A percentile compares a stretch with the other conserved stretches of the same genome.
These are phyloP conservation scores for Penicillium sumatraense DNA, from an alignment of 2,329 filamentous ascomycete genomes.

Conservation along the genomic window DNA sequence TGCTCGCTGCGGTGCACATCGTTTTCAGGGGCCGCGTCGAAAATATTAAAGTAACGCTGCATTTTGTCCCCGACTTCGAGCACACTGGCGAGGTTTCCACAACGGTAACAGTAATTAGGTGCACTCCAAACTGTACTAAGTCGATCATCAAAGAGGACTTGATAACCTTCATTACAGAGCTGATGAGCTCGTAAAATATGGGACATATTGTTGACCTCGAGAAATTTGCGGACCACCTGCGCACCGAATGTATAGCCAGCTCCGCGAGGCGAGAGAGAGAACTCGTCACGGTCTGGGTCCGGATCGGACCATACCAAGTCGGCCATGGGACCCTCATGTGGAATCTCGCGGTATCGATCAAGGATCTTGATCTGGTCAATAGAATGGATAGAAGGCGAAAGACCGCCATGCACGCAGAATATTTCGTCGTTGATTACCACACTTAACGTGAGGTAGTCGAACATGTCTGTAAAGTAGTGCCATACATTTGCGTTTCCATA, in stretches of 20 bases:
- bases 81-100: conserved; percentile 96
- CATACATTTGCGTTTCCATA: conserved; percentile 98
- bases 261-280: conserved; percentile 88
- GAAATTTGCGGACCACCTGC: conserved; percentile 97
- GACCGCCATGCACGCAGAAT: conserved; percentile 95
- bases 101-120: conserved; percentile 93
- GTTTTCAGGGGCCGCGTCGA: conserved; percentile 92
- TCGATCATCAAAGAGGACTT: conserved; percentile 92
- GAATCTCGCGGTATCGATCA: conserved; percentile 97
- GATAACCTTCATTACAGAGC: conserved; percentile 96
- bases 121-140: conserved; percentile 98
- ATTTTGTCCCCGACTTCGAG: conserved; percentile 93
- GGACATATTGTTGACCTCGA: conserved; percentile 96
- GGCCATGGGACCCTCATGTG: conserved; percentile 99
- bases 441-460: conserved; percentile 94
- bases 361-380: conserved; percentile 99
- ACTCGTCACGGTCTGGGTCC: conserved; percentile 96
- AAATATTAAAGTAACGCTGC: conserved; percentile 96
- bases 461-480: conserved; percentile 99
- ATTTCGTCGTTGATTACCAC: conserved; percentile 99
- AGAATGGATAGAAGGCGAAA: conserved; percentile 90
- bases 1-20: conserved; percentile 82
- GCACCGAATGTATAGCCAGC: conserved; percentile 97
- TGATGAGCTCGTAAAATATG: conserved; percentile 98
- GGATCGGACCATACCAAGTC: conserved; percentile 98